Evolutionary conservation across 2,329 filamentous ascomycete species (phyloP).

Genomic region (Botryotinia globosa): DNA sequence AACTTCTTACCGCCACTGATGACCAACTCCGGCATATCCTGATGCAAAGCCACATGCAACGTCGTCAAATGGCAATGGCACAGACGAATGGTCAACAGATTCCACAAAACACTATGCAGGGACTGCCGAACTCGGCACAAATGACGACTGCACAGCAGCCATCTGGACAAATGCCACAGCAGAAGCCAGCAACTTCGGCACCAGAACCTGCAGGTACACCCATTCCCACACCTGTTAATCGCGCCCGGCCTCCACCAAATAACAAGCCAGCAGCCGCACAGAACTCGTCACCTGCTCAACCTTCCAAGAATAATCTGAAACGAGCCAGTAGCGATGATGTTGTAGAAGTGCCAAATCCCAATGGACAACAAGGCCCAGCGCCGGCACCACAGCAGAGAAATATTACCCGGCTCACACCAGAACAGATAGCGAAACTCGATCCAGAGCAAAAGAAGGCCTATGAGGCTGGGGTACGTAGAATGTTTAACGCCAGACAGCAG

Average conservation of each 20-base stretch:
- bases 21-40: conserved; percentile 36
- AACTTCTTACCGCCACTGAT: conserved; percentile 33
- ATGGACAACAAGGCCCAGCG: conserved; percentile 29
- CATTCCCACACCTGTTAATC: conserved; percentile 22
- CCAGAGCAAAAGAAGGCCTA: conserved; percentile 37
- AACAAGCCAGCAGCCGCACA: conserved; percentile 27
- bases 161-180: conserved; percentile 23
- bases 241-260: conserved; percentile 26
- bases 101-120: conserved; percentile 17
- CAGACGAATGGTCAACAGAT: conserved; percentile 22
- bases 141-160: conserved; percentile 1
- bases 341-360: conserved; percentile 43
- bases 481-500: neutral
- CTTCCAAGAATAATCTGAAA: conserved; percentile 42
- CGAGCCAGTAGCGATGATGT: conserved; percentile 46
- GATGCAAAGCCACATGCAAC: conserved; percentile 27
- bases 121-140: conserved; percentile 12
- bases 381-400: conserved; percentile 36
- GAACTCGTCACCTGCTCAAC: conserved; percentile 36
- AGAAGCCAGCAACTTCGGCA: conserved; percentile 24
- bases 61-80: conserved; percentile 19
- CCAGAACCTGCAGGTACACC: conserved; percentile 20
- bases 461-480: conserved; percentile 26
- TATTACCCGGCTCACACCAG: conserved; percentile 34
- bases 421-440: conserved; percentile 33